Percentiles rank a stretch among this genome's conserved stretches.
phyloP scores from a whole-genome alignment of 768 basidiomycete genomes.

The Dioszegia crocea region DNA sequence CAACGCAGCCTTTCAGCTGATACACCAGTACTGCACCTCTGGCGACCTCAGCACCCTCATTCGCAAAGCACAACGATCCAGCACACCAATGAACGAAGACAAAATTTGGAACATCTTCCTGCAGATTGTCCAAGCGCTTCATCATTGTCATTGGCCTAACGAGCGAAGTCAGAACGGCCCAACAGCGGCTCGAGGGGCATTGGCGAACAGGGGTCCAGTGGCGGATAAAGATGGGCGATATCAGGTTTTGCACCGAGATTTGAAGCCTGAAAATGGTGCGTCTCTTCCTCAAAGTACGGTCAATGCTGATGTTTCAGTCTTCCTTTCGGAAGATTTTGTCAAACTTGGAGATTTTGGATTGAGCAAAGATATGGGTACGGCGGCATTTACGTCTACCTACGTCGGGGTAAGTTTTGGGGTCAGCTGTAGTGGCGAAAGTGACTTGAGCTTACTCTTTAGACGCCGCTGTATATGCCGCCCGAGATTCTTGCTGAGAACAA shows the following conservation, averaged over 20 bases:
- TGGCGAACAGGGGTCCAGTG: background rate
- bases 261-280: slow-evolving; percentile 92
- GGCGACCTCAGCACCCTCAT: slow-evolving; percentile 89
- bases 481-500: slow-evolving; percentile 96
- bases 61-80: slow-evolving; percentile 54
- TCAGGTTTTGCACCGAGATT: slow-evolving; percentile 79
- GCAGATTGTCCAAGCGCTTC: slow-evolving; percentile 82
- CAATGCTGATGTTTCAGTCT: slow-evolving; percentile 58
- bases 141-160: slow-evolving; percentile 84
- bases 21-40: slow-evolving; percentile 77
- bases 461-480: slow-evolving; percentile 99
- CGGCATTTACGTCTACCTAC: slow-evolving; percentile 90
- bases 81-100: slow-evolving; percentile 78
- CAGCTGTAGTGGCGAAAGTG: no score
- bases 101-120: slow-evolving; percentile 93
- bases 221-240: slow-evolving; percentile 26
- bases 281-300: background rate
- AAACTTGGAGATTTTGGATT: slow-evolving; percentile 97
- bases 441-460: slow-evolving; percentile 57
- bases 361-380: slow-evolving; percentile 81
- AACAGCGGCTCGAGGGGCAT: slow-evolving; percentile 18
- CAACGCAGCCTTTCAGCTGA: background rate
- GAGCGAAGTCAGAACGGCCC: slow-evolving; percentile 30
- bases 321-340: slow-evolving; percentile 76
- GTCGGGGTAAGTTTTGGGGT: slow-evolving; percentile 82